Percentiles rank a stretch among this genome's conserved stretches.
These are phyloP conservation scores for Hypoxylon sp. DNA, from an alignment of 2,329 filamentous ascomycete genomes.

Conservation along the genomic window DNA sequence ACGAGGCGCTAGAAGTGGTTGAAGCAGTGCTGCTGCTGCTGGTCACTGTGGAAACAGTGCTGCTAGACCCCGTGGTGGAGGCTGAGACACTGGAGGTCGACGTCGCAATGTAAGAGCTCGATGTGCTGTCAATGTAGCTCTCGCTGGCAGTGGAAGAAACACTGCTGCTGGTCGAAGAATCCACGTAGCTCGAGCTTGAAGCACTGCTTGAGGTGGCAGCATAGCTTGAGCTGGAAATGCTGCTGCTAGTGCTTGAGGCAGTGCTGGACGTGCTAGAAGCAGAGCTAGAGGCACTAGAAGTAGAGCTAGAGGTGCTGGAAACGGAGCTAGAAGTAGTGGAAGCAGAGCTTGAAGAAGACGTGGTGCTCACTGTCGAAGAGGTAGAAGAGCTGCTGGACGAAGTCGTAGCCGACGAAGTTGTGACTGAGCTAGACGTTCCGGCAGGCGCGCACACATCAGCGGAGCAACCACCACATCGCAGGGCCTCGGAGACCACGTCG, in stretches of 20 bases:
- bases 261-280: slow-evolving; percentile 9
- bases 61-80: slow-evolving; percentile 22
- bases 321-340: slow-evolving; percentile 13
- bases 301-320: slow-evolving; percentile 10
- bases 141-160: slow-evolving; percentile 17
- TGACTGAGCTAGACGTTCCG: slow-evolving; percentile 31
- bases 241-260: slow-evolving; percentile 9
- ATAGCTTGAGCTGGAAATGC: slow-evolving; percentile 8
- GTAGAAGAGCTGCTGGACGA: slow-evolving; percentile 23
- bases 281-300: background rate
- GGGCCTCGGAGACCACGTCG: slow-evolving; percentile 56
- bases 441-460: slow-evolving; percentile 44
- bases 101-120: slow-evolving; percentile 25
- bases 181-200: slow-evolving; percentile 14
- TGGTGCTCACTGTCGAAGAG: slow-evolving; percentile 12
- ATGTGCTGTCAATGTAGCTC: slow-evolving; percentile 31
- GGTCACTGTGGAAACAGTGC: slow-evolving; percentile 21
- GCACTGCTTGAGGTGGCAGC: slow-evolving; percentile 16
- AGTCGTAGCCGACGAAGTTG: slow-evolving; percentile 25
- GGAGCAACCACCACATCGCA: slow-evolving; percentile 57
- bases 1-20: slow-evolving; percentile 24
- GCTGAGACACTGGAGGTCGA: slow-evolving; percentile 20
- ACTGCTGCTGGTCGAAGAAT: slow-evolving; percentile 14
- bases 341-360: slow-evolving; percentile 15
- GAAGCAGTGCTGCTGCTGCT: slow-evolving; percentile 18